Evolutionary conservation across 140 eudicot genomes (phyloP), one percentile per base, ranked within the genome.

Genomic region (Senecio squalidus): DNA sequence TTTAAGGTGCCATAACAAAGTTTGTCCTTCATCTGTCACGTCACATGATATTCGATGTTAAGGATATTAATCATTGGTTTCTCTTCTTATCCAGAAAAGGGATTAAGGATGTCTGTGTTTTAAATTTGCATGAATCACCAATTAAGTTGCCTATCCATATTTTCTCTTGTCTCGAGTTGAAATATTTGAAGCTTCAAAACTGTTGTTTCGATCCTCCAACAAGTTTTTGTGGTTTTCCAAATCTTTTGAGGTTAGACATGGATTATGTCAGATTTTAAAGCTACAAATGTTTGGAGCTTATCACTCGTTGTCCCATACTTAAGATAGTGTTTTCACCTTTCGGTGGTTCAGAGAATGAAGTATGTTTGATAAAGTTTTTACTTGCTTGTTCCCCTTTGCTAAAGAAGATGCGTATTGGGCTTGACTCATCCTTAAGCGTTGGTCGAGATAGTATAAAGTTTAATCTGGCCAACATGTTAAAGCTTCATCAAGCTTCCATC

Each of bases 81-180:
- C 3, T 48, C 16, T 31, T 29, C 59, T 49, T 63, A 48, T 63
- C 69, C 33, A 63, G 9, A 24, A 63, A 63, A 34, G 48, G 69
- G 6, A 46, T 63, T 10, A 13, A 33, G 47, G 59, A 48, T 8
- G 11, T 63, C 27, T 4, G 13, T 31, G 33, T 63, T 44, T 4
- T 10, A 26, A 25, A 60, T 60, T 5, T 4, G 10, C 41, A 4
- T 6, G 7, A 0, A 1, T 5, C 16, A 2, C 61, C 2, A 9
- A 14, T 30, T 36, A 43, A 60, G 25, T 20, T 47, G 58, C 69
- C 58, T n/a, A 26, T n/a, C 33, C 48, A 62, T 29, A 40, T 62
- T 21, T 62, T 46, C 48, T 63, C 58, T 47, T 63, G 69, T 63
- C 43, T 47, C 1, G 33, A 49, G 36, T 28, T 63, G 59, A 47